Conservation (phyloP, 2,329 filamentous ascomycete species). For the Colletotrichum sansevieriae region DNA sequence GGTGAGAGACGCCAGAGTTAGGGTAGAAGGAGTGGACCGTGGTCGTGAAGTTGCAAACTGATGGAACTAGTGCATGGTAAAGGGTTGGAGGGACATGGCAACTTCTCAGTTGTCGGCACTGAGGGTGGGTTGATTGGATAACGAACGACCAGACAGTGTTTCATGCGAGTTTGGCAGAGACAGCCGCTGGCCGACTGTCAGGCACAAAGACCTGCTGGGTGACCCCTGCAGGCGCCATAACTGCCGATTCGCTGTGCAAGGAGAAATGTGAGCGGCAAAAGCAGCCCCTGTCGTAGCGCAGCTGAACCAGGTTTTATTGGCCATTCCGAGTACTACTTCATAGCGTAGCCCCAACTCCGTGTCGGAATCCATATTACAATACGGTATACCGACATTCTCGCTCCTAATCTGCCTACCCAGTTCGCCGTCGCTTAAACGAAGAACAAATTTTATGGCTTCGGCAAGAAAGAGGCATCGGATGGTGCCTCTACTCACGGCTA, state of each 20-base stretch:
- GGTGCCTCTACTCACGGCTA: not conserved
- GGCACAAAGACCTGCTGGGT: constrained; percentile 24
- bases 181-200: constrained; percentile 39
- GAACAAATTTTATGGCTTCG: not conserved
- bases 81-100: constrained; percentile 29
- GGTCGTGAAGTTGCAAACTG: constrained; percentile 21
- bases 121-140: constrained; percentile 37
- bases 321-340: constrained; percentile 29
- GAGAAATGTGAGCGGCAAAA: constrained; percentile 36
- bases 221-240: constrained; percentile 33
- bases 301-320: not conserved
- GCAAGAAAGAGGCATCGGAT: not conserved
- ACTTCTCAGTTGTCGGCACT: constrained; percentile 34
- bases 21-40: not conserved
- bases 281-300: constrained; percentile 26
- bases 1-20: constrained; percentile 2
- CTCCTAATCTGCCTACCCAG: not conserved
- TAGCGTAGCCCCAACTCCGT: constrained; percentile 13
- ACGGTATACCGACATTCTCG: constrained; percentile 1
- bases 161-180: constrained; percentile 39
- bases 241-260: constrained; percentile 32
- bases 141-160: constrained; percentile 29
- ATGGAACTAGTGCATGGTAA: constrained; percentile 21
- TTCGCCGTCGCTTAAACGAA: constrained; percentile 1
- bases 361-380: constrained; percentile 21